phyloP scores from a whole-genome alignment of 768 basidiomycete species.

The Serendipita indica region DNA sequence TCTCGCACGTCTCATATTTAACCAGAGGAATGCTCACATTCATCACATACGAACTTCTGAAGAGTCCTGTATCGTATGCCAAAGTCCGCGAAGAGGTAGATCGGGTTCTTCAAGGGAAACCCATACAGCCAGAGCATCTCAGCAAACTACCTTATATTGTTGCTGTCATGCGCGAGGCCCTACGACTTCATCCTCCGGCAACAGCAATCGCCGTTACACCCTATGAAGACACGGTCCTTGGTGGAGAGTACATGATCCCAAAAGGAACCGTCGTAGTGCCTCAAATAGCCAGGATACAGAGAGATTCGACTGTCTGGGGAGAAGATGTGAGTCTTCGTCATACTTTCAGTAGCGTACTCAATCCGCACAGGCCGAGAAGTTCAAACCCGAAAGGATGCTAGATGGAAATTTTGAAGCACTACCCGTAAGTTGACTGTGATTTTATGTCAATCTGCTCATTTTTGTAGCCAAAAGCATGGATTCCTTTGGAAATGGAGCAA shows the following conservation, averaged over 20 bases:
- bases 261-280: constrained; percentile 22
- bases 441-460: not conserved
- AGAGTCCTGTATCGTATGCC: constrained; percentile 29
- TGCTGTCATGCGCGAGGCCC: constrained; percentile 24
- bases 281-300: constrained; percentile 22
- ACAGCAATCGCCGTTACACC: constrained; percentile 24
- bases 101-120: constrained; percentile 24
- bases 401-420: constrained; percentile 35
- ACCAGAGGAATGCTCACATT: constrained; percentile 26
- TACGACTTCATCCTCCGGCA: constrained; percentile 29
- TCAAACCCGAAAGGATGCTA: constrained; percentile 35
- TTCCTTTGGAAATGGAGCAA: constrained; percentile 23
- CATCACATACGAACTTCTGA: constrained; percentile 31
- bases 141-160: constrained; percentile 31
- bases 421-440: constrained; percentile 23
- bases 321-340: constrained; percentile 28
- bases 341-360: not conserved
- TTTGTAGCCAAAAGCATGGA: constrained; percentile 29
- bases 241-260: constrained; percentile 29
- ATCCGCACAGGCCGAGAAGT: constrained; percentile 23
- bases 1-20: not conserved
- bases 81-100: constrained; percentile 36
- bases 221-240: constrained; percentile 26
- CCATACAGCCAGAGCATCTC: constrained; percentile 27
- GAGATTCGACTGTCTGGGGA: constrained; percentile 34